These are phyloP conservation scores for Beverwykella pulmonaria DNA, from an alignment of 495 filamentous ascomycete species.

Conservation along the genomic window DNA sequence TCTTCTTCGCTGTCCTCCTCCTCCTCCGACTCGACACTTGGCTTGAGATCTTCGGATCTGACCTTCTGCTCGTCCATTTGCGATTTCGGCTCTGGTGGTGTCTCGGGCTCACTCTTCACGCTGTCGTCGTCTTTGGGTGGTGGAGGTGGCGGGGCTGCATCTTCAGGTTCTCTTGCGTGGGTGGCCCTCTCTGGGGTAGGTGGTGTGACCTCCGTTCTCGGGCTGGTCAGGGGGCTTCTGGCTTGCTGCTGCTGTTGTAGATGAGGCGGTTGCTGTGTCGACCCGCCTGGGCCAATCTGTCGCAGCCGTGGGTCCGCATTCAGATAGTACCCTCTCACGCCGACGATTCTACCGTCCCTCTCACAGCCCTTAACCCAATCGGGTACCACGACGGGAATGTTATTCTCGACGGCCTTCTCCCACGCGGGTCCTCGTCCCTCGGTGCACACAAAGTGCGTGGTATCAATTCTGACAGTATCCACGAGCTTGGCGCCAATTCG, in stretches of 20 bases:
- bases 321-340: constrained; percentile 93
- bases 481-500: constrained; percentile 91
- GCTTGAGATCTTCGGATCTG: constrained; percentile 56
- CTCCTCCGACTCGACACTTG: constrained; percentile 50
- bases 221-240: constrained; percentile 36
- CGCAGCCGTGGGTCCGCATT: constrained; percentile 76
- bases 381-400: constrained; percentile 95
- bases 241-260: constrained; percentile 27
- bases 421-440: constrained; percentile 86
- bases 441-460: constrained; percentile 98
- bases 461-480: constrained; percentile 92
- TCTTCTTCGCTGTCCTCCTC: constrained; percentile 44
- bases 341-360: constrained; percentile 86
- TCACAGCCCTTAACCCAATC: constrained; percentile 98
- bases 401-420: constrained; percentile 97
- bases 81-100: constrained; percentile 38
- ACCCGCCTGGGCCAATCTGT: constrained; percentile 54
- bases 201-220: constrained; percentile 51
- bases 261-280: constrained; percentile 15
- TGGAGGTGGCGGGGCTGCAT: constrained; percentile 23
- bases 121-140: constrained; percentile 24
- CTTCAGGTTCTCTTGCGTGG: constrained; percentile 5
- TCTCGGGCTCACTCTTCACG: constrained; percentile 17
- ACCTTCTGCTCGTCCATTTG: constrained; percentile 60
- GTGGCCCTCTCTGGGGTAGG: constrained; percentile 46